Conservation (phyloP, 1,284 basidiomycete species). For the Neolentinus lepideus region DNA sequence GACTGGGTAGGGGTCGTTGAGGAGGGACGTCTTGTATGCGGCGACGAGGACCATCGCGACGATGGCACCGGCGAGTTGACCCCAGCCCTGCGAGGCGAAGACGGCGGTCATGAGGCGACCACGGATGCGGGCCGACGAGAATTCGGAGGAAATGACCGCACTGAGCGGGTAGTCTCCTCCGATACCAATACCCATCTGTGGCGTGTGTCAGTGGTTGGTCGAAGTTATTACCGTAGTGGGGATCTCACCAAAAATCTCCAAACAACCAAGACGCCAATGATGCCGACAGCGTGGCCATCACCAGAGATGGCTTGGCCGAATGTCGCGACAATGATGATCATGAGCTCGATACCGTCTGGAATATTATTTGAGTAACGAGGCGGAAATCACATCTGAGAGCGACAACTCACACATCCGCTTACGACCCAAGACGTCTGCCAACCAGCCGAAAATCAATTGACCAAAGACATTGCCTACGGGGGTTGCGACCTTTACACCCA, state of each 20-base stretch:
- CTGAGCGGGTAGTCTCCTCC: constrained; percentile 68
- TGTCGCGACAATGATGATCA: constrained; percentile 62
- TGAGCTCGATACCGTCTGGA: constrained; percentile 61
- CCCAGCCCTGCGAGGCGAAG: constrained; percentile 67
- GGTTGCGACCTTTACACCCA: constrained; percentile 60
- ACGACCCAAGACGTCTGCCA: constrained; percentile 65
- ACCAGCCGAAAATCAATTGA: constrained; percentile 66
- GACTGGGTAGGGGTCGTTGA: constrained; percentile 34
- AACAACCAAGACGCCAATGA: constrained; percentile 69
- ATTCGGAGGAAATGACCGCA: constrained; percentile 69
- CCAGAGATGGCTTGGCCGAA: constrained; percentile 59
- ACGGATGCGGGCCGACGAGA: constrained; percentile 66
- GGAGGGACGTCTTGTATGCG: constrained; percentile 61
- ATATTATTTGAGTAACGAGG: constrained; percentile 16
- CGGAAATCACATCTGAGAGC: neutral
- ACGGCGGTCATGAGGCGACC: constrained; percentile 71
- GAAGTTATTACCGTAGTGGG: neutral
- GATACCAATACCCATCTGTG: constrained; percentile 59
- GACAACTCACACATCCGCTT: constrained; percentile 61
- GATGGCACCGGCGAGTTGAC: constrained; percentile 64
- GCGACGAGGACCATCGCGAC: constrained; percentile 61
- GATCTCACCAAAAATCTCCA: constrained; percentile 47
- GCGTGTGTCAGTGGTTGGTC: constrained; percentile 7
- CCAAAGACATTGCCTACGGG: constrained; percentile 40
- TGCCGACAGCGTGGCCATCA: constrained; percentile 48